Evolutionary conservation across 345 rosid genomes (phyloP).

Genomic region (Reutealis trisperma): DNA sequence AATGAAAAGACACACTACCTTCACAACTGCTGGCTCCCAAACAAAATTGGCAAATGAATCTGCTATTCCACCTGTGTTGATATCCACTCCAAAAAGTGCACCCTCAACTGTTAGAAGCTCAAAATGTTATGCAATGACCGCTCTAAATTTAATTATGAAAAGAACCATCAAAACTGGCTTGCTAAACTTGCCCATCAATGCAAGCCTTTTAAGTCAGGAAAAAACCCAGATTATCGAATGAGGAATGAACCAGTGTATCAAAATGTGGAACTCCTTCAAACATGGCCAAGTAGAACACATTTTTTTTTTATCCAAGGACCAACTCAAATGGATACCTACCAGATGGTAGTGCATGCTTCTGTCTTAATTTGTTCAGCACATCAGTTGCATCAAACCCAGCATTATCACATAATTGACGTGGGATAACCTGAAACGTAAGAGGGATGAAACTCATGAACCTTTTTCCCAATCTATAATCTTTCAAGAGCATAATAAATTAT

Average conservation of each 20-base stretch:
- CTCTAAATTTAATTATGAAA: not conserved
- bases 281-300: not conserved
- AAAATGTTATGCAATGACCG: not conserved
- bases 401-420: slow-evolving; percentile 95
- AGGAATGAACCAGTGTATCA: not conserved
- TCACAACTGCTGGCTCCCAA: slow-evolving; percentile 99
- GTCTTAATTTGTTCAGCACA: slow-evolving; percentile 92
- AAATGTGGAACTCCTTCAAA: not conserved
- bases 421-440: slow-evolving; percentile 68
- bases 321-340: slow-evolving; percentile 45
- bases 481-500: not conserved
- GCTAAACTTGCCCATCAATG: not conserved
- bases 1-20: slow-evolving; percentile 44
- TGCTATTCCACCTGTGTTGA: slow-evolving; percentile 90
- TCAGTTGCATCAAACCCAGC: slow-evolving; percentile 99
- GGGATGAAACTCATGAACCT: not conserved
- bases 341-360: slow-evolving; percentile 88
- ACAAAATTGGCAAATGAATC: slow-evolving; percentile 97
- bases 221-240: not conserved
- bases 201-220: not conserved
- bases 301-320: not conserved
- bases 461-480: not conserved
- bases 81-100: slow-evolving; percentile 90
- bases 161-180: not conserved
- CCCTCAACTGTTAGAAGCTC: slow-evolving; percentile 66